Conservation (phyloP, 1,284 basidiomycete genomes). For the Violaceomyces palustris region DNA sequence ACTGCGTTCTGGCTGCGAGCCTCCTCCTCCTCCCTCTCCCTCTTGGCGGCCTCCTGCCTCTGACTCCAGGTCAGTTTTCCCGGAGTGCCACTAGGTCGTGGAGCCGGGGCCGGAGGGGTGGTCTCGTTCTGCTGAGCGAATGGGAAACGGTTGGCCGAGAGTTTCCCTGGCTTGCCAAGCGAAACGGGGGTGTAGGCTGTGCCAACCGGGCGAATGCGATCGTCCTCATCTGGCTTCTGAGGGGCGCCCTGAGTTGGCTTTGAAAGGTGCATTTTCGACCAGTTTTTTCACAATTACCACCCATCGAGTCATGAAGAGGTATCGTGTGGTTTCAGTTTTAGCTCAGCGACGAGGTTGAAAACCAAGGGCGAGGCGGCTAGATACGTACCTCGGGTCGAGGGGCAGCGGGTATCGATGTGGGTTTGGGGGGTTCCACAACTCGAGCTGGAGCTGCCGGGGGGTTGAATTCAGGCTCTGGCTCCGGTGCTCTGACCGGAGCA, state of each 20-base stretch:
- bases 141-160: constrained; percentile 44
- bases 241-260: constrained; percentile 10
- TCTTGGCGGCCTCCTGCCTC: constrained; percentile 43
- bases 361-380: neutral
- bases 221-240: constrained; percentile 43
- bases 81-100: constrained; percentile 21
- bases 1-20: constrained; percentile 2
- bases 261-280: too few relatives aligned
- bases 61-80: constrained; percentile 52
- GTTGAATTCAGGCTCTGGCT: constrained; percentile 3
- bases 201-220: constrained; percentile 48
- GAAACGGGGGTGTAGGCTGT: constrained; percentile 48
- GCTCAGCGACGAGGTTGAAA: too few relatives aligned
- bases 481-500: constrained; percentile 6
- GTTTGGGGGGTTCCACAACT: constrained; percentile 4
- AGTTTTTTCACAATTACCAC: too few relatives aligned
- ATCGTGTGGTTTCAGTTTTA: too few relatives aligned
- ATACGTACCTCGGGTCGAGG: constrained; percentile 16
- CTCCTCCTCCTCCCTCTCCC: constrained; percentile 44
- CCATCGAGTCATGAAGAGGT: too few relatives aligned
- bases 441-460: neutral
- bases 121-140: constrained; percentile 30
- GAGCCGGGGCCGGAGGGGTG: constrained; percentile 15
- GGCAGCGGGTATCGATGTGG: constrained; percentile 9
- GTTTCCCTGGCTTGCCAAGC: constrained; percentile 49